Evolutionary conservation across 106 monocot genomes (phyloP), one percentile per base, ranked within the genome.

Genomic region (Dendrobium nobile): DNA sequence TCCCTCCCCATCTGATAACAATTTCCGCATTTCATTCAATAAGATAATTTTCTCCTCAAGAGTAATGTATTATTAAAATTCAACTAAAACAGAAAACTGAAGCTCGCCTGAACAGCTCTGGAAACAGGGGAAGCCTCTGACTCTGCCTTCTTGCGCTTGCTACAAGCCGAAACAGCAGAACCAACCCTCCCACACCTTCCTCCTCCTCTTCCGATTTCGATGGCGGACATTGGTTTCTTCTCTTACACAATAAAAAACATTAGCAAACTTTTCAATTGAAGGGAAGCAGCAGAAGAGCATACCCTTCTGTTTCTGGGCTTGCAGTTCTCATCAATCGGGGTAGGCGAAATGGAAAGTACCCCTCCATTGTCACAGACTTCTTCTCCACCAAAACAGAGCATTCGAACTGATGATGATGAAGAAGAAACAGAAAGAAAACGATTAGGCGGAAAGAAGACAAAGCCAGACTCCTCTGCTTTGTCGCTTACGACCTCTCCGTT

Each of bases 1-100:
- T 45, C 75, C 17, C 16, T 75, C 75, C 75, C 24, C 75, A 45
- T 33, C 75, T 75, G 47, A 40, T 27, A 41, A 73, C 7, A 73
- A 73, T 19, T 8, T 65, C 64, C 5, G 10, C 64, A 24, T 7
- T 7, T 65, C 26, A 65, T 65, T 24, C 64, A 65, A 65, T 8
- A n/a, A 65, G 26, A 65, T 65, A 9, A 4, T 24, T 8, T 65
- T 22, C 2, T 26, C 22, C 24, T 22, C 9, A 8, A 51, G 10
- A 51, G 51, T 8, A 8, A 65, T 65, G 64, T 24, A 65, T 7
- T 65, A 1, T 4, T 9, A 65, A 26, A 65, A 26, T 10, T 22
- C 22, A 65, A 65, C 27, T 65, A 8, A 22, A 65, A n/a, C 16
- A 61, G 5, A 58, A 18, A 17, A 58, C 0, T 56, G 4, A 58